Evolutionary conservation across 2,329 filamentous ascomycete genomes (phyloP).

Genomic region (Hypocrella siamensis): DNA sequence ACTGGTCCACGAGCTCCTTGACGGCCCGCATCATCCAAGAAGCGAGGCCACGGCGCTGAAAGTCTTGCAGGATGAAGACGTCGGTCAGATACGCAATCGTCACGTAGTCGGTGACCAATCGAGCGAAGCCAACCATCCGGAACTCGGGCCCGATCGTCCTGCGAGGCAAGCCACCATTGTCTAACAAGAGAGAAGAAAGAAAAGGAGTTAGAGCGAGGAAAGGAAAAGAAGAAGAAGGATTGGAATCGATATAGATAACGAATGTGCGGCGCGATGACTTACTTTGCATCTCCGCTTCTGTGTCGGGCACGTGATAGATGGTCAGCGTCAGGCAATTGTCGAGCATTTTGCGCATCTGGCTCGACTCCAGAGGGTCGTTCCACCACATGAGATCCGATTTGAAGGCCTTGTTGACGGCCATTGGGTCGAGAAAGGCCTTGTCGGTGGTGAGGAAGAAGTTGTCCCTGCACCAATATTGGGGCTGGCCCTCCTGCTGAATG

Average conservation of each 20-base stretch:
- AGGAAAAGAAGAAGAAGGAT: too few species aligned
- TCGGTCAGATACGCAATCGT: conserved; percentile 55
- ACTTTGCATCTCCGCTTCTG: conserved; percentile 23
- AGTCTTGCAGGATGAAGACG: conserved; percentile 45
- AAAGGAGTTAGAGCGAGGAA: too few species aligned
- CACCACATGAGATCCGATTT: conserved; percentile 44
- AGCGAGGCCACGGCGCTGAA: conserved; percentile 46
- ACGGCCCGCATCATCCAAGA: conserved; percentile 48
- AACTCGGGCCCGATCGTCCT: conserved; percentile 14
- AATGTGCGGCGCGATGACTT: conserved; percentile 9
- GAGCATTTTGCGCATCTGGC: conserved; percentile 33
- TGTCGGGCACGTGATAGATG: conserved; percentile 31
- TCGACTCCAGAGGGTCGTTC: conserved; percentile 34
- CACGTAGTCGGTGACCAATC: conserved; percentile 54
- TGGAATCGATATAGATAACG: too few species aligned
- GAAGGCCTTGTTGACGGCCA: conserved; percentile 39
- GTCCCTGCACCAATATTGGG: conserved; percentile 32
- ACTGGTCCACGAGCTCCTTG: conserved; percentile 36
- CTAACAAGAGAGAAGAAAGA: too few species aligned
- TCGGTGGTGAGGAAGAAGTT: conserved; percentile 48
- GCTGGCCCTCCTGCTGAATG: conserved; percentile 15
- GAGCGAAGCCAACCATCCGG: conserved; percentile 23
- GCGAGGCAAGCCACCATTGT: conserved; percentile 14
- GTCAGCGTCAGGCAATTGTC: conserved; percentile 44
- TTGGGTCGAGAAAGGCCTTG: conserved; percentile 34